Conservation (phyloP, 768 basidiomycete genomes). For the Tylopilus sp. region DNA sequence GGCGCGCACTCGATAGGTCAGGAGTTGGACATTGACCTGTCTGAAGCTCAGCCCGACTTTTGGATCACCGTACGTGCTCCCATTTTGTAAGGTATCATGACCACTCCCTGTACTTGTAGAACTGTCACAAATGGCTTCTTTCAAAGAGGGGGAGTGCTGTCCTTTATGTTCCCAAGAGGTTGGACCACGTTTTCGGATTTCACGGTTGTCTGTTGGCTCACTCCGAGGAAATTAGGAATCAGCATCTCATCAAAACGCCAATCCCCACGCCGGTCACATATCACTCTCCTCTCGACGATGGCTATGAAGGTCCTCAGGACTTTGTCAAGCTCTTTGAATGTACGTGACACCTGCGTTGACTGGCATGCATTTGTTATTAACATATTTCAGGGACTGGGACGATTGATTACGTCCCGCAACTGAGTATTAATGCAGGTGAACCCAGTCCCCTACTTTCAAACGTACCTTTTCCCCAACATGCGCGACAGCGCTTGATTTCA, state of each 20-base stretch:
- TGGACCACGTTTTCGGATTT: constrained; percentile 7
- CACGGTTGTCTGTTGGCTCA: background rate
- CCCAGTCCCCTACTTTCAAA: background rate
- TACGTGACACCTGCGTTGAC: constrained; percentile 6
- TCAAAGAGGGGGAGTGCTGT: constrained; percentile 64
- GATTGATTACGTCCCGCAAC: constrained; percentile 48
- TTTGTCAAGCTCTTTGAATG: constrained; percentile 54
- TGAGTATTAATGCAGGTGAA: constrained; percentile 54
- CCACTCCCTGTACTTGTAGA: constrained; percentile 35
- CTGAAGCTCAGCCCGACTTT: constrained; percentile 61
- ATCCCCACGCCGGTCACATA: constrained; percentile 57
- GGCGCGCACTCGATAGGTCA: constrained; percentile 80
- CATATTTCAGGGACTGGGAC: constrained; percentile 57
- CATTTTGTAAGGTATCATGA: background rate
- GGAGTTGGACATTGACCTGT: constrained; percentile 57
- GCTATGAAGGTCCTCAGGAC: constrained; percentile 25
- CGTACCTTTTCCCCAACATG: constrained; percentile 3
- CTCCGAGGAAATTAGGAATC: constrained; percentile 43
- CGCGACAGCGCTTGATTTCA: constrained; percentile 64
- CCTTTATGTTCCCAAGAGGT: constrained; percentile 71
- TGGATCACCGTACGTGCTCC: constrained; percentile 60
- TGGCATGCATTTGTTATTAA: background rate
- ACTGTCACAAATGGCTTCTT: constrained; percentile 85
- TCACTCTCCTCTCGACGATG: constrained; percentile 41
- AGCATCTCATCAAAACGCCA: constrained; percentile 55